phyloP scores from a whole-genome alignment of 2,329 filamentous ascomycete genomes.

The Mollisia scopiformis region DNA sequence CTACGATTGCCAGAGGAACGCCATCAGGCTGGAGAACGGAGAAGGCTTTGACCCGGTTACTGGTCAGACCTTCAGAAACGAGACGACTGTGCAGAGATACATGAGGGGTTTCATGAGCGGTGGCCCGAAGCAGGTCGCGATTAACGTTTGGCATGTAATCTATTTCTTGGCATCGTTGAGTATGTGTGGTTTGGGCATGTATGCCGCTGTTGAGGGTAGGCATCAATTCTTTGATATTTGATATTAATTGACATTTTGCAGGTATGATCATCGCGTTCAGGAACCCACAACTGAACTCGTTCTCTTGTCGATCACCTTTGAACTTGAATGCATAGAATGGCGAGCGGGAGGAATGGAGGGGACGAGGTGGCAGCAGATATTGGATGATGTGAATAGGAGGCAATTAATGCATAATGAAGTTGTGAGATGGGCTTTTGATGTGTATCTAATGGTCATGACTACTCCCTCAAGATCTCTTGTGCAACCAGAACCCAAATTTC shows the following conservation, averaged over 20 bases:
- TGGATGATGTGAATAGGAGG: neutral
- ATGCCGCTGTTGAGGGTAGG: conserved; percentile 21
- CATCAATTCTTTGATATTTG: neutral
- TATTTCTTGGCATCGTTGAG: conserved; percentile 28
- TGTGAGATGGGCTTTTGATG: neutral
- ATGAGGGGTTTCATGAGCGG: conserved; percentile 25
- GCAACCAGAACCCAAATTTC: too few relatives aligned
- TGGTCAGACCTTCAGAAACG: conserved; percentile 12
- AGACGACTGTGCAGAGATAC: conserved; percentile 18
- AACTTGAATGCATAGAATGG: conserved; percentile 17
- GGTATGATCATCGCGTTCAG: conserved; percentile 21
- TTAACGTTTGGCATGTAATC: conserved; percentile 24
- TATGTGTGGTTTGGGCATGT: conserved; percentile 29
- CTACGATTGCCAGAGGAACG: conserved; percentile 32
- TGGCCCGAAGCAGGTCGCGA: conserved; percentile 18
- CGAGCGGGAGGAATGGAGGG: neutral
- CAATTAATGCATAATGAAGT: neutral
- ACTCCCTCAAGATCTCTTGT: too few relatives aligned
- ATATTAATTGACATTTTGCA: conserved; percentile 8
- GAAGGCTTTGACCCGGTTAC: conserved; percentile 35
- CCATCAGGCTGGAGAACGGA: conserved; percentile 26
- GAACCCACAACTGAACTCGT: conserved; percentile 17
- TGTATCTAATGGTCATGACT: too few relatives aligned
- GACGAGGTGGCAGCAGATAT: neutral
- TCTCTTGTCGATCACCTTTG: conserved; percentile 19